Evolutionary conservation across 352 stramenopile genomes (phyloP), one percentile per base, ranked within the genome.

Genomic region (Discostella stelligera): DNA sequence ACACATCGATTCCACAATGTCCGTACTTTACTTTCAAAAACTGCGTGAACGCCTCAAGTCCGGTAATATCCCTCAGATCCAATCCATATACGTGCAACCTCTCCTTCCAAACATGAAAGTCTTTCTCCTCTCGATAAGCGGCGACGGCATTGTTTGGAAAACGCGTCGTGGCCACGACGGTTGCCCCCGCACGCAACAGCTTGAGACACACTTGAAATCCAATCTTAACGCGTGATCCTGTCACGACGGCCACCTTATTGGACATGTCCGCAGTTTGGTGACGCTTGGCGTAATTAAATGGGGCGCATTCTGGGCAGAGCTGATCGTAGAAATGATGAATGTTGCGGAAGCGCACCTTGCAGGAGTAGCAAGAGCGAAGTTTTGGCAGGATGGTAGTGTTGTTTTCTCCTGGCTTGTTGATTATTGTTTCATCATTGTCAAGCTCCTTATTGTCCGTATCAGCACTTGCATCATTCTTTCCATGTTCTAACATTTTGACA

Each of bases 161-260:
- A 27, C 96, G 85, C 25, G 95, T 98, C 1, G 94, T 98, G 13
- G 95, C 95, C 30, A 98, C 85, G 2, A 98, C 95, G 5, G 68
- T 91, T 9, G 89, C 89, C 5, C 94, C 94, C 39, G 87, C 89
- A 5, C 97, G 83, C 46, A 98, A 84, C 44, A 98, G 81, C 83
- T 98, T 98, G 30, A 98, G 83, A 21, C 94, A 91, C 14, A 95
- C 95, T 76, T 98, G 94, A 77, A 95, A 98, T 5, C 96, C 95
- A 83, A 98, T 98, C 87, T 98, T 98, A 48, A 98, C 95, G 25
- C 96, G 89, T 5, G 94, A 94, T 52, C 95, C 95, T 0, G 96
- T 98, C 7, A 98, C 92, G 20, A 98, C 79, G 7, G 94, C 94
- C 2, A 97, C 84, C 58, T 93, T 91, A 44, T 85, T 90, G 20